Conservation (phyloP, 768 basidiomycete genomes). For the Steccherinum ochraceum region DNA sequence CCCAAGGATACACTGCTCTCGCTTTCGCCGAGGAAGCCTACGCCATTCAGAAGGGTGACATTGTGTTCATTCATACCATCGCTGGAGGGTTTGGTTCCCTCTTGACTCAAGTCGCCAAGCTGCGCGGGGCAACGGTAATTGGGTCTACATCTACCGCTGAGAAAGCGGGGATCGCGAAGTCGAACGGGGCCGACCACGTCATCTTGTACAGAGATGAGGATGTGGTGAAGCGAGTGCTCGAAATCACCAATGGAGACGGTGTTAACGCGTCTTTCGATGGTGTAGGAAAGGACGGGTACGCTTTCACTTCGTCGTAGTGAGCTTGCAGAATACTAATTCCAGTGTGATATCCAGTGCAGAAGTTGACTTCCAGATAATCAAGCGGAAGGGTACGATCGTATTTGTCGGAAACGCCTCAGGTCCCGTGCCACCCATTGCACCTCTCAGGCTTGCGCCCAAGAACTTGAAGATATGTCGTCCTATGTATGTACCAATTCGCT, state of each 20-base stretch:
- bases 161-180: conserved; percentile 74
- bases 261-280: conserved; percentile 89
- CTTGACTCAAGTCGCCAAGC: conserved; percentile 59
- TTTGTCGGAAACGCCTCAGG: conserved; percentile 92
- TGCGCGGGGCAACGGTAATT: conserved; percentile 79
- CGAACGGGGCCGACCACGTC: conserved; percentile 79
- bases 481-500: conserved; percentile 52
- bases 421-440: conserved; percentile 66
- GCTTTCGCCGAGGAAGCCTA: conserved; percentile 82
- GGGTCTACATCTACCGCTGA: conserved; percentile 84
- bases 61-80: conserved; percentile 79
- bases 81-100: conserved; percentile 81
- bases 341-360: conserved; percentile 47
- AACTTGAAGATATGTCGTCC: conserved; percentile 76
- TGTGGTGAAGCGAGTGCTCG: conserved; percentile 63
- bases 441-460: conserved; percentile 70
- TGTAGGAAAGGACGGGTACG: conserved; percentile 90
- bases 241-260: conserved; percentile 72
- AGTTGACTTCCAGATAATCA: conserved; percentile 71
- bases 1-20: conserved; percentile 74
- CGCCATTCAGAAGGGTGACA: conserved; percentile 71
- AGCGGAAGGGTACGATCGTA: conserved; percentile 85
- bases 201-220: conserved; percentile 72
- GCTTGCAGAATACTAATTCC: too few relatives aligned
- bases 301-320: too few relatives aligned